Evolutionary conservation across 2,329 filamentous ascomycete genomes (phyloP), one percentile per base, ranked within the genome.

Genomic region (Aspergillus felis): DNA sequence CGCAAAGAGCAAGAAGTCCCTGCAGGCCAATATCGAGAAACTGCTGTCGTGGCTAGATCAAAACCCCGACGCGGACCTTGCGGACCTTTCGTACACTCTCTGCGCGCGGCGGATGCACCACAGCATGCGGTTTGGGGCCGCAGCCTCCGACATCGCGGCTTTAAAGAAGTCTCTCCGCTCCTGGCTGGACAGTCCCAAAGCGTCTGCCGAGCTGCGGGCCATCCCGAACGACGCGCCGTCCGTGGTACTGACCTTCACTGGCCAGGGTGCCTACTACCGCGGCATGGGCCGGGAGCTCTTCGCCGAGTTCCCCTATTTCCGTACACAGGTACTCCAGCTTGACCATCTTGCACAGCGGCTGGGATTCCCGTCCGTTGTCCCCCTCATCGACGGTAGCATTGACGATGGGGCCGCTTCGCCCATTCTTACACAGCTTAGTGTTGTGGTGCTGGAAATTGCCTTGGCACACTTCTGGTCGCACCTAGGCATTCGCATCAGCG

Each of bases 51-150:
- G 80, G 72, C 20, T 60, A 17, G 42, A 59, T 24, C 10, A 32
- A 10, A 51, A 64, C 4, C 59, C 58, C 3, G 79, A 80, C 1
- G 52, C 68, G 0, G 79, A 80, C 0, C 66, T 88, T 1, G 76
- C 80, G 0, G 76, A 84, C 57, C 72, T 89, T 1, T 81, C 86
- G 0, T 89, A 89, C 72, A 87, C 84, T 1, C 84, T 83, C 0
- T 87, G 85, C 12, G 87, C 87, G n/a, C 72, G 78, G 14, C 73
- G 77, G 1, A 63, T 67, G 8, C 77, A 79, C 54, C 61, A 66
- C 50, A 49, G 44, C 20, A 42, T 59, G n/a, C 58, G 65, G 1
- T 35, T 58, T 12, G 58, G 51, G 2, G 41, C 56, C 3, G 50
- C 49, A 2, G 57, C 46, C 5, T 51, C 54, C 6, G 51, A 28